Percentiles rank a stretch among this genome's conserved stretches.
Conservation (phyloP, 2,329 filamentous ascomycete species). For the Hypoxylon sp. region DNA sequence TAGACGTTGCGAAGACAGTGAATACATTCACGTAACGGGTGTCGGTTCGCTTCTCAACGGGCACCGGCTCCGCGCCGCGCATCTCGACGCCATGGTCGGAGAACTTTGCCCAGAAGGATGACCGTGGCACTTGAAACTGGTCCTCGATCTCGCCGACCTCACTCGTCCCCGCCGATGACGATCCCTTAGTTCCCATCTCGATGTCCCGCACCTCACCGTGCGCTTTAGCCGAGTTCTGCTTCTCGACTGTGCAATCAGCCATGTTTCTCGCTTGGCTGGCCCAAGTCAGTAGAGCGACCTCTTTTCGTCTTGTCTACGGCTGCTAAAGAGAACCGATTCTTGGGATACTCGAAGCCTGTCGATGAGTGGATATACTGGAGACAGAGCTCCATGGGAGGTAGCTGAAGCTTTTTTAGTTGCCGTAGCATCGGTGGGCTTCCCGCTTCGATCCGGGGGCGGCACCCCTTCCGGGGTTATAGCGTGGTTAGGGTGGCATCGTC, state of each 20-base stretch:
- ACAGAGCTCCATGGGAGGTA: neutral
- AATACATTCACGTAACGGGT: constrained; percentile 54
- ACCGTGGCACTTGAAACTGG: constrained; percentile 34
- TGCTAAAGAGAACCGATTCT: neutral
- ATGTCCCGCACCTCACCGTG: constrained; percentile 23
- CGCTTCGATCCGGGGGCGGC: constrained; percentile 16
- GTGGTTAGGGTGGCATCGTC: constrained; percentile 18
- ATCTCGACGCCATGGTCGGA: constrained; percentile 51
- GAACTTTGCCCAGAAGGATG: constrained; percentile 38
- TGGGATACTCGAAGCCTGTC: neutral
- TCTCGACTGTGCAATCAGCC: constrained; percentile 18
- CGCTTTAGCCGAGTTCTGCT: constrained; percentile 13
- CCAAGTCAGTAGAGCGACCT: neutral
- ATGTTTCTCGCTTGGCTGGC: constrained; percentile 3
- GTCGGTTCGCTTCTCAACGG: constrained; percentile 52
- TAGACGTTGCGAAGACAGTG: constrained; percentile 53
- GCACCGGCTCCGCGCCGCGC: constrained; percentile 53
- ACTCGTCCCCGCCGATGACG: constrained; percentile 23
- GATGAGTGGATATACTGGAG: neutral
- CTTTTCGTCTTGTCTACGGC: neutral
- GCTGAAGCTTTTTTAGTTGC: constrained; percentile 19
- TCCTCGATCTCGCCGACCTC: constrained; percentile 37
- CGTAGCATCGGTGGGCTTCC: constrained; percentile 19
- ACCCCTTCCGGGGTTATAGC: constrained; percentile 16
- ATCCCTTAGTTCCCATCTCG: constrained; percentile 34